These are phyloP conservation scores for Rhizophora apiculata DNA, from an alignment of 345 rosid genomes.

Conservation along the genomic window DNA sequence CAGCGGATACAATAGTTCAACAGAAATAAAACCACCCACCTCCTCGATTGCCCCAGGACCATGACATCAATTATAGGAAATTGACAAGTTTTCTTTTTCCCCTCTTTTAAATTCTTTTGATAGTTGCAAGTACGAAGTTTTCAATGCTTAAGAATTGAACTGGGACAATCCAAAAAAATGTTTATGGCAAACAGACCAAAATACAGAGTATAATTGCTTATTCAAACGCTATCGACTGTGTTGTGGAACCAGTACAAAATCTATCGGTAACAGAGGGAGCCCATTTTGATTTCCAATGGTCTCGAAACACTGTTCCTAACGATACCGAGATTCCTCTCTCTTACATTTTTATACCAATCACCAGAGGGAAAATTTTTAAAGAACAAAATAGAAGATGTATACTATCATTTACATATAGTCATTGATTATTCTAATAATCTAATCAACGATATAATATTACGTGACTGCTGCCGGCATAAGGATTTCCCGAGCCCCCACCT, in stretches of 20 bases:
- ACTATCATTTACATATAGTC: constrained; percentile 5
- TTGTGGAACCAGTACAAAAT: neutral
- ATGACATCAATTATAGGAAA: no score
- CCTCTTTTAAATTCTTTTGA: no score
- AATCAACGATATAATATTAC: neutral
- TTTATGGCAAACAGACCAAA: no score
- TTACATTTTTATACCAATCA: neutral
- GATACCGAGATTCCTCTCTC: constrained; percentile 4
- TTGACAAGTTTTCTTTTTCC: no score
- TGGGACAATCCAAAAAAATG: no score
- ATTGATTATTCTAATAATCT: constrained; percentile 5
- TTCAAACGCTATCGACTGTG: neutral
- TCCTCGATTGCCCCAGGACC: no score
- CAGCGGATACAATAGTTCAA: no score
- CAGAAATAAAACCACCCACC: no score
- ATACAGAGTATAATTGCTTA: no score
- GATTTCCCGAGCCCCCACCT: constrained; percentile 1
- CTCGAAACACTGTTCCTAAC: neutral
- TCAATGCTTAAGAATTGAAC: no score
- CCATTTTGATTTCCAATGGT: neutral
- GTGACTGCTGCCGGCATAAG: constrained; percentile 3
- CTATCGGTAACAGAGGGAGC: neutral
- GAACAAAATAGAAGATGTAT: neutral
- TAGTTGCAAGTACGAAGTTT: no score
- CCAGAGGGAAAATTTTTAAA: neutral